Conservation (phyloP, 1,284 basidiomycete species). For the Trichosporon sp. region DNA sequence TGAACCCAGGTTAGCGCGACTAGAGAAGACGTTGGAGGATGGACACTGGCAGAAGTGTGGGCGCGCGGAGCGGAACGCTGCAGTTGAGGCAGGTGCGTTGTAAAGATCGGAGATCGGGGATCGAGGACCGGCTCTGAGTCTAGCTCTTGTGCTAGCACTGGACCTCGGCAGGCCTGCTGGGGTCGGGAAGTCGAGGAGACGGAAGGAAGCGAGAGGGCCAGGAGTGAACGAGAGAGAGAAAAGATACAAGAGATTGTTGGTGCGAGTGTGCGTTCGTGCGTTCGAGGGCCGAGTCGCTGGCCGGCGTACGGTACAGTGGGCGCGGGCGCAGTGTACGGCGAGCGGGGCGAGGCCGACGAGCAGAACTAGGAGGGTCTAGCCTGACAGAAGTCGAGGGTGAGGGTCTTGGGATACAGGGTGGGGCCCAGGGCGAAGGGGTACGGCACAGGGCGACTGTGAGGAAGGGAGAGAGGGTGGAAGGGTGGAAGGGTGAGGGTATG, state of each 20-base stretch:
- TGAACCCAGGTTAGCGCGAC: neutral
- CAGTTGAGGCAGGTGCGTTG: neutral
- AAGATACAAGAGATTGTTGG: neutral
- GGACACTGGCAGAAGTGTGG: neutral
- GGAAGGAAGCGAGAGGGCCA: neutral
- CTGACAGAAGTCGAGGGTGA: neutral
- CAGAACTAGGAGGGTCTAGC: neutral
- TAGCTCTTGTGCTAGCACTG: conserved; percentile 3
- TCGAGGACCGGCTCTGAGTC: conserved; percentile 11
- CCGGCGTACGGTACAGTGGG: neutral
- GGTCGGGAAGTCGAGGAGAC: neutral
- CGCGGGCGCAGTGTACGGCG: neutral
- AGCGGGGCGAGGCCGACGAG: neutral
- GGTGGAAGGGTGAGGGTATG: neutral
- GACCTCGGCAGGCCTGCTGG: neutral
- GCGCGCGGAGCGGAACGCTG: neutral
- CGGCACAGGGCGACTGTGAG: neutral
- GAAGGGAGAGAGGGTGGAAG: neutral
- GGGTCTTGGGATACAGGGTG: conserved; percentile 4
- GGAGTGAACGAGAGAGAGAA: conserved; percentile 12
- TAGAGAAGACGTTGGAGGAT: neutral
- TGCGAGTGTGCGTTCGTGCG: conserved; percentile 49
- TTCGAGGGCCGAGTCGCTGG: neutral
- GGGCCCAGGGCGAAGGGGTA: neutral
- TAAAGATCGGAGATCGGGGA: neutral